phyloP scores from a whole-genome alignment of 1,139 yeast species.

The Nadsonia commutata region DNA sequence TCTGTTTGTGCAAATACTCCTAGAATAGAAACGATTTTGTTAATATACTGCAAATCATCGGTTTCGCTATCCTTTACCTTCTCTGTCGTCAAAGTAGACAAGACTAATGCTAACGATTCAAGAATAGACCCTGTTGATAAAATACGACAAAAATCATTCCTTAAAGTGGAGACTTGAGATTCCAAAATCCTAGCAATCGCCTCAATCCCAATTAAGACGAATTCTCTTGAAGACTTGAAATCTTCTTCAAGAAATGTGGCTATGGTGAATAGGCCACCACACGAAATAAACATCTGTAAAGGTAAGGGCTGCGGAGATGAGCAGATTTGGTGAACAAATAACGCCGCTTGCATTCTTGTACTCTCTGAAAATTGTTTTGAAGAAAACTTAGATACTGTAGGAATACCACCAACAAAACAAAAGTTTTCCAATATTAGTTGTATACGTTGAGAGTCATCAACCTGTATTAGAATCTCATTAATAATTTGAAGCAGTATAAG shows the following conservation, averaged over 20 bases:
- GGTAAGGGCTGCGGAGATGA: slow-evolving; percentile 26
- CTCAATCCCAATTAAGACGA: slow-evolving; percentile 35
- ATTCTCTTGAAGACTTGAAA: slow-evolving; percentile 30
- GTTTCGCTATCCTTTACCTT: slow-evolving; percentile 4
- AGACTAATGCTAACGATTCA: slow-evolving; percentile 35
- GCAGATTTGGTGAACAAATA: slow-evolving; percentile 28
- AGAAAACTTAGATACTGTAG: slow-evolving; percentile 33
- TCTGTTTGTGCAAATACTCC: slow-evolving; percentile 23
- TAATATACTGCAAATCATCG: slow-evolving; percentile 6
- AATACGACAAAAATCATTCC: slow-evolving; percentile 42
- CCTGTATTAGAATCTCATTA: slow-evolving; percentile 27
- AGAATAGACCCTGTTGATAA: slow-evolving; percentile 35
- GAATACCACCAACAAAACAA: slow-evolving; percentile 44
- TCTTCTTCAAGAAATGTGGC: slow-evolving; percentile 43
- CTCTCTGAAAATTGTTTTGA: slow-evolving; percentile 24
- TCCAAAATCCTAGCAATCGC: slow-evolving; percentile 32
- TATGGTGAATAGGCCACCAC: slow-evolving; percentile 42
- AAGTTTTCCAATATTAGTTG: slow-evolving; percentile 33
- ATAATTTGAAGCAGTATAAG: slow-evolving; percentile 30
- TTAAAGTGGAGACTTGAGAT: slow-evolving; percentile 27
- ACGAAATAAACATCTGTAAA: slow-evolving; percentile 36
- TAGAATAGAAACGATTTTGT: slow-evolving; percentile 17
- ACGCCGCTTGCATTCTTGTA: slow-evolving; percentile 32
- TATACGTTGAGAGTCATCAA: slow-evolving; percentile 8
- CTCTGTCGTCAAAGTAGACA: slow-evolving; percentile 22